Evolutionary conservation across 106 monocot species (phyloP), one percentile per base, ranked within the genome.

Genomic region (Gastrodia elata): DNA sequence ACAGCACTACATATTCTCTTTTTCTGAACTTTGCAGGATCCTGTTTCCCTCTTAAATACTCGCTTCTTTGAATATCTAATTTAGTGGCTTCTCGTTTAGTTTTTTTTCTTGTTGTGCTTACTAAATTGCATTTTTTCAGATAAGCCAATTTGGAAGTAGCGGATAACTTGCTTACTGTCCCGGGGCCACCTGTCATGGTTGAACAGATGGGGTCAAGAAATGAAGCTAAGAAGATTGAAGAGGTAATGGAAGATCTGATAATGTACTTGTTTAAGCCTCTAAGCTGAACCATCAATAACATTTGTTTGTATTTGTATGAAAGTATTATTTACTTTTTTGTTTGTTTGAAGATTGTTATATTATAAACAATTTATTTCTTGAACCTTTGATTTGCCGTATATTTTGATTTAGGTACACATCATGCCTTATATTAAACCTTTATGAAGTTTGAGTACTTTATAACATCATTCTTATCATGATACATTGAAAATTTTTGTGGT

Each of bases 191-290:
- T 77, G 91, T 91, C 20, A 59, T 99, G 71, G 85, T 89, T 72
- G 86, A 88, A 71, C 91, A 99, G 82, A 93, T 79, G 20, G 98
- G 80, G 77, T 99, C 98, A 71, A 83, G 91, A 68, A 99, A 93
- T 84, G 98, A 99, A 84, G 98, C 98, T 30, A 93, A 99, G 82
- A 77, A 93, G 65, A 93, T 99, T 84, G 93, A 99, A 80, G 93
- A 99, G 93, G 97, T 97, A 81, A 49, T 40, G 22, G 20, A 68
- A 13, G 46, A 2, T 61, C 61, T 4, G 13, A 61, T 11, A 32
- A 24, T 27, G 27, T 25, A 24, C 22, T 26, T 5, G 57, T 6
- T 20, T 8, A 7, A 56, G 26, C 27, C 22, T 58, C 10, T 58
- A 58, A 58, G 5, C 57, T 58, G 22, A 58, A 18, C 46, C 9